Conservation (phyloP, 2,329 filamentous ascomycete species). For the Torrubiella hemipterigena region DNA sequence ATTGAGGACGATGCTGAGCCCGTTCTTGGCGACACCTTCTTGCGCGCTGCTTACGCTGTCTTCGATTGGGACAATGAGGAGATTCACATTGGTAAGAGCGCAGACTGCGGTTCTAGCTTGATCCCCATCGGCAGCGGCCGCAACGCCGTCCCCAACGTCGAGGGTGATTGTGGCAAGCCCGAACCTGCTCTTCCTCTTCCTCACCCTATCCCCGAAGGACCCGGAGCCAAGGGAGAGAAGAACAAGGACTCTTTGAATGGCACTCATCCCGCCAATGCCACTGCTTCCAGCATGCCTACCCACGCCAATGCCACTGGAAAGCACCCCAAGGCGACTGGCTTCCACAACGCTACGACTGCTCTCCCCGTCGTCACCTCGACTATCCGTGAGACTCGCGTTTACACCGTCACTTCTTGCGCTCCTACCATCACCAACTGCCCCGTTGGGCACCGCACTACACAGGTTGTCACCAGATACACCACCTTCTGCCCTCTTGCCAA, state of each 20-base stretch:
- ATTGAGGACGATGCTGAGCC: slow-evolving; percentile 23
- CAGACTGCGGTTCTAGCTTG: slow-evolving; percentile 25
- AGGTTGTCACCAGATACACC: slow-evolving; percentile 20
- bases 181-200: background rate
- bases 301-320: background rate
- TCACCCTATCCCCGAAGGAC: background rate
- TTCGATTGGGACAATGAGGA: slow-evolving; percentile 28
- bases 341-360: slow-evolving; percentile 1
- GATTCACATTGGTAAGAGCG: slow-evolving; percentile 23
- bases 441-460: slow-evolving; percentile 18
- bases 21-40: slow-evolving; percentile 31
- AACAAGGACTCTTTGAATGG: background rate
- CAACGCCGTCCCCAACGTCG: slow-evolving; percentile 17
- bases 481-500: slow-evolving; percentile 24
- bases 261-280: background rate
- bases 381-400: slow-evolving; percentile 28
- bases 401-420: slow-evolving; percentile 44
- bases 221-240: too few relatives aligned
- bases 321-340: background rate
- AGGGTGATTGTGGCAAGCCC: slow-evolving; percentile 16
- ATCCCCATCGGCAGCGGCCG: slow-evolving; percentile 27
- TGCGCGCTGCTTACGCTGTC: slow-evolving; percentile 31
- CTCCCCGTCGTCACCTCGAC: slow-evolving; percentile 11
- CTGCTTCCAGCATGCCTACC: slow-evolving; percentile 1
- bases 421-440: slow-evolving; percentile 38